Base-by-base conservation (phyloP, 352 stramenopile species). In the Pythium pyrilobum region DNA sequence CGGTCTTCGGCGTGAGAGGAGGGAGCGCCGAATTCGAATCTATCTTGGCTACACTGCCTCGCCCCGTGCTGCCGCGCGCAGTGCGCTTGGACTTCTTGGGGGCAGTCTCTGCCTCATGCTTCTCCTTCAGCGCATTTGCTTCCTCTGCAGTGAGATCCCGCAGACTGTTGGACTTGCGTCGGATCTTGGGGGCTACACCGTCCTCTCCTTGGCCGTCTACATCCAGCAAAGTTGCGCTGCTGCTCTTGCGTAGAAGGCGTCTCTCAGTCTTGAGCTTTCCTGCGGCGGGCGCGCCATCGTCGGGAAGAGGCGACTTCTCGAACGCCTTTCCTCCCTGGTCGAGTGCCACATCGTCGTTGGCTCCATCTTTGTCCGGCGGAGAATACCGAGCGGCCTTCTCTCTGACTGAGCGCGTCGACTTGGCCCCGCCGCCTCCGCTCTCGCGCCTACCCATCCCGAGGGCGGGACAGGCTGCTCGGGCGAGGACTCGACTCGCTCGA, bases 231-330 rank as follows among this genome's bases (percentile, higher is more conserved):
- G 71, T 76, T 12, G 66, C 52, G 31, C 73, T 86, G 31, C 73
- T 86, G 56, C 71, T 86, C 59, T 88, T 88, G 5, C 74, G 71
- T 31, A 81, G 46, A 18, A 89, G 37, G 2, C 49, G 53, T 4
- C 48, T 56, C 25, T 59, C 33, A 20, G 32, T 57, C 25, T 44
- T 59, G 9, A 32, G 21, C 16, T 36, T 44, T 18, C 4, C 5
- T 1, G 55, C 15, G 5, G 16, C 45, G 16, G 20, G 18, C 11
- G 23, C 6, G 21, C n/a, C 31, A 36, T 36, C 31, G 8, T 36
- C 31, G 31, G 31, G 8, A 36, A 13, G 31, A 13, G n/a, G 10
- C 3, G 23, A 29, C 37, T 56, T 56, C 29, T 56, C 48, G 13
- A 46, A 53, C n/a, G 46, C 33, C 33, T 34, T 53, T 4, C 15